These are phyloP conservation scores for sunflower (Helianthus annuus) DNA, from an alignment of 129 eudicot species.

Conservation along the genomic window HanXRQr2.0-SUNRISE NC_035446.2:109144463-109144962, in stretches of 20 bases:
- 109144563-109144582: too few relatives aligned
- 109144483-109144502: too few relatives aligned
- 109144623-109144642: too few relatives aligned
- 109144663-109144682: too few relatives aligned
- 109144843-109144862: conserved; percentile 30
- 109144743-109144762: background rate
- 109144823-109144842: conserved; percentile 20
- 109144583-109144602: too few relatives aligned
- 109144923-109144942: conserved; percentile 26
- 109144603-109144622: too few relatives aligned
- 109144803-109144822: conserved; percentile 24
- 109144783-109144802: conserved; percentile 27
- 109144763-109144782: conserved; percentile 22
- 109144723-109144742: conserved; percentile 14
- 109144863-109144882: conserved; percentile 40
- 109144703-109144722: conserved; percentile 1
- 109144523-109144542: too few relatives aligned
- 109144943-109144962: conserved; percentile 12
- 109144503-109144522: too few relatives aligned
- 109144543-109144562: too few relatives aligned
- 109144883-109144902: conserved; percentile 23
- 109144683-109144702: background rate
- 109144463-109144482: too few relatives aligned
- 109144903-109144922: conserved; percentile 33
- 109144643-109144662: too few relatives aligned